Evolutionary conservation across 805 yeast genomes (phyloP), one percentile per base, ranked within the genome.

Genomic region (Metahyphopichia silvanorum): DNA sequence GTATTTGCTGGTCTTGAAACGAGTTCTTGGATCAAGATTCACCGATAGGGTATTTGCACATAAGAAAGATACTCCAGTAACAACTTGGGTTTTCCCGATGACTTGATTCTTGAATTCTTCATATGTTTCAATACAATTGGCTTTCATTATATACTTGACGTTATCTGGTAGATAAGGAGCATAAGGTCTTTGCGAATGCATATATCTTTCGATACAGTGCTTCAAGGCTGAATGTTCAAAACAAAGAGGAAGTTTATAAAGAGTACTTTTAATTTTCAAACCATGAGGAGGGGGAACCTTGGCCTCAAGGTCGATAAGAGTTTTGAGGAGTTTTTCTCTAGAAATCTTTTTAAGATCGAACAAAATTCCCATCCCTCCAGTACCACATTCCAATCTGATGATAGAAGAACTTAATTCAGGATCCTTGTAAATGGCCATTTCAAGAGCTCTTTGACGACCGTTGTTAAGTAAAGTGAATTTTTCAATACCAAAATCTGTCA

Each of bases 11-110:
- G 46, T 40, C 37, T 49, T 40, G 32, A 53, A 51, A 23, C 56
- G 41, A 14, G 35, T 25, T 32, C 60, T 42, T 21, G 64, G 64
- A 34, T 60, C 63, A 12, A 51, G 44, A 22, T 25, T 54, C 55
- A 15, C 60, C 59, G 34, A 59, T 60, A 8, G 59, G 60, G 57
- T 50, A 30, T 44, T 42, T 6, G 59, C 60, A 44, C 60, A 54
- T 9, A 54, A 35, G 29, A 54, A 54, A 5, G 60, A 54, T 21
- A 47, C 55, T 16, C 56, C 53, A 16, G 48, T 42, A 21, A 55
- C 51, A 29, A 54, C 39, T 30, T 55, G 51, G 11, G 55, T 45
- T 26, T 44, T 38, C 5, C 39, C 51, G 23, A 49, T 19, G 16
- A 51, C 40, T 24, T 32, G 36, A 6, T 32, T 33, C 25, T 55